Percentiles rank a stretch among this genome's conserved stretches.
phyloP scores from a whole-genome alignment of 2,329 filamentous ascomycete genomes.

The Aureobasidium lini region DNA sequence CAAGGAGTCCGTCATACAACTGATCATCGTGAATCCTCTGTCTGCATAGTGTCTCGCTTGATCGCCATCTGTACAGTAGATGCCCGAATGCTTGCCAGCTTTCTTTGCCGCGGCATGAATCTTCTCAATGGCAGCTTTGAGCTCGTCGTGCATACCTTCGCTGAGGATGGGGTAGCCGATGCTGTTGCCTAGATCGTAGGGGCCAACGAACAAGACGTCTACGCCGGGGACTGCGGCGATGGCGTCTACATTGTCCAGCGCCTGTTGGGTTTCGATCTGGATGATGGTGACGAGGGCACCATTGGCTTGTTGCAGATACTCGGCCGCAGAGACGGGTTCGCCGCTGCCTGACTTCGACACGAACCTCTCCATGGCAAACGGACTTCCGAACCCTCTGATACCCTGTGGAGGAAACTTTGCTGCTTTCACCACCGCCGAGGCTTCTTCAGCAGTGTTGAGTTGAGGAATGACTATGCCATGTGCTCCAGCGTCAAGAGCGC shows the following conservation, averaged over 20 bases:
- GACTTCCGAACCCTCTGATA: constrained; percentile 49
- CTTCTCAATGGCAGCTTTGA: constrained; percentile 44
- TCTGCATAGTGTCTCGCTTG: constrained; percentile 46
- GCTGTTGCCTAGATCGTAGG: constrained; percentile 51
- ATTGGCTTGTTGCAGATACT: constrained; percentile 51
- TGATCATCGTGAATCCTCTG: constrained; percentile 49
- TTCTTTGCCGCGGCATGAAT: constrained; percentile 45
- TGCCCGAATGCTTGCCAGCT: constrained; percentile 47
- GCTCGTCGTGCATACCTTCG: constrained; percentile 41
- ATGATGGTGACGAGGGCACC: constrained; percentile 44
- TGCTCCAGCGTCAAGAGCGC: constrained; percentile 52
- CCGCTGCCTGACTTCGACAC: not conserved
- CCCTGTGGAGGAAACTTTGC: constrained; percentile 51
- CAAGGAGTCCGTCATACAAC: constrained; percentile 27
- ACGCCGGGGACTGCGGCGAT: constrained; percentile 48
- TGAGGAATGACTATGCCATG: constrained; percentile 52
- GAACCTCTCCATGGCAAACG: constrained; percentile 39
- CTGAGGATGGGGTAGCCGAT: constrained; percentile 46
- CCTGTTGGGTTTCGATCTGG: constrained; percentile 39
- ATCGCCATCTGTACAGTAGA: constrained; percentile 48
- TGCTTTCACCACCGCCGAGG: constrained; percentile 42
- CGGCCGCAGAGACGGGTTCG: constrained; percentile 27
- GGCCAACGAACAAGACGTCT: constrained; percentile 47
- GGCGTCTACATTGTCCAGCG: constrained; percentile 35
- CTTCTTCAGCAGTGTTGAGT: constrained; percentile 47